These are phyloP conservation scores for Gossypium davidsonii DNA, from an alignment of 441 rosid species.

Conservation along the genomic window DNA sequence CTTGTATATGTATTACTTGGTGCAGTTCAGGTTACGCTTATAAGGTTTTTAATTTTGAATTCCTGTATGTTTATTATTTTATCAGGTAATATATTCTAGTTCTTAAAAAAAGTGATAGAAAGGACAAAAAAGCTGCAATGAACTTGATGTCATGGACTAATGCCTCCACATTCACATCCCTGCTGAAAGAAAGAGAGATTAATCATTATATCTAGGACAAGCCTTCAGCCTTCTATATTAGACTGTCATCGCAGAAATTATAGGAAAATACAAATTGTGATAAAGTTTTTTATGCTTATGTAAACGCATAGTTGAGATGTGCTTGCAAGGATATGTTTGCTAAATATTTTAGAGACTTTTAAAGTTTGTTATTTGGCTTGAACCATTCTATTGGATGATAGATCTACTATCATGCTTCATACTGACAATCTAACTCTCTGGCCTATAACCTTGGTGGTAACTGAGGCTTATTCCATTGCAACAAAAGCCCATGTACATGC, in stretches of 20 bases:
- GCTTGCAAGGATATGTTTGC: background rate
- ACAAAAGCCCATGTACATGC: background rate
- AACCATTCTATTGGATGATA: conserved; percentile 4
- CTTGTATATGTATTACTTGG: background rate
- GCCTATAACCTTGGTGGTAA: background rate
- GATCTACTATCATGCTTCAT: background rate
- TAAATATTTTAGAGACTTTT: background rate
- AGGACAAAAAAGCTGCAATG: background rate
- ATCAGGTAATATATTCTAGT: background rate
- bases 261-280: background rate
- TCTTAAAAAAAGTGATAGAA: too few species aligned
- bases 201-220: background rate
- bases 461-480: conserved; percentile 5
- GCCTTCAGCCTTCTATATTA: background rate
- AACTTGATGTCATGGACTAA: background rate
- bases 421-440: background rate
- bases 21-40: background rate
- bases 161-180: background rate
- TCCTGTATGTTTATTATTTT: background rate
- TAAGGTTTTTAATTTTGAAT: background rate
- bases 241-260: background rate
- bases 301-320: too few species aligned
- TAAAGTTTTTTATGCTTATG: background rate
- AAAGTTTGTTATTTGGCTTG: background rate
- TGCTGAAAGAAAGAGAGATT: background rate